These are phyloP conservation scores for Triticum monococcum DNA, from an alignment of 176 grass and related monocot genomes.

Conservation along the genomic window DNA sequence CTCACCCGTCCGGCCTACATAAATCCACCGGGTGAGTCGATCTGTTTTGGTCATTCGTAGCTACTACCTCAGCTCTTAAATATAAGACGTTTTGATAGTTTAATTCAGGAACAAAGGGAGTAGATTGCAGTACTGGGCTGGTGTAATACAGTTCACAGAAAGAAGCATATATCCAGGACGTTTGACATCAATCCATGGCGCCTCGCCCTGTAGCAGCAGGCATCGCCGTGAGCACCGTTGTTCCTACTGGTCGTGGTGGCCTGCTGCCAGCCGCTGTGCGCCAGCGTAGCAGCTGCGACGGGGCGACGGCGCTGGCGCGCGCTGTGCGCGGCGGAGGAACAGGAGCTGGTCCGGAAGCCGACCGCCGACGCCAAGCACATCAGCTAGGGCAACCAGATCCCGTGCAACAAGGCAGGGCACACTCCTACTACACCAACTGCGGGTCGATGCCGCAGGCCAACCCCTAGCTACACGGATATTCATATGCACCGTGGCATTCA, in stretches of 20 bases:
- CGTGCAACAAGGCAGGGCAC: neutral
- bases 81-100: too few species aligned
- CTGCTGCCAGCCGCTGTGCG: neutral
- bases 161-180: too few species aligned
- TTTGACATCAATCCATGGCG: neutral
- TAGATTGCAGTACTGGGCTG: too few species aligned
- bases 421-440: neutral
- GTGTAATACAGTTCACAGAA: too few species aligned
- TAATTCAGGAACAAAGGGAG: too few species aligned
- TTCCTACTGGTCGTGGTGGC: neutral
- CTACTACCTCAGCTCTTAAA: too few species aligned
- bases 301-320: too few species aligned
- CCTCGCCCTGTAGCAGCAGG: neutral
- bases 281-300: neutral
- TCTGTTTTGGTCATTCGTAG: too few species aligned
- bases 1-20: too few species aligned
- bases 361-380: neutral
- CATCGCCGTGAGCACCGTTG: neutral
- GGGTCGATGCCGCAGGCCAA: neutral
- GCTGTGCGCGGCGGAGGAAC: too few species aligned
- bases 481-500: too few species aligned
- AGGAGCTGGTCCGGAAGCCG: neutral
- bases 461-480: neutral
- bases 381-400: neutral
- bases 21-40: too few species aligned